Conservation (phyloP, 148 eudicot species). For the Fagopyrum tataricum region DNA sequence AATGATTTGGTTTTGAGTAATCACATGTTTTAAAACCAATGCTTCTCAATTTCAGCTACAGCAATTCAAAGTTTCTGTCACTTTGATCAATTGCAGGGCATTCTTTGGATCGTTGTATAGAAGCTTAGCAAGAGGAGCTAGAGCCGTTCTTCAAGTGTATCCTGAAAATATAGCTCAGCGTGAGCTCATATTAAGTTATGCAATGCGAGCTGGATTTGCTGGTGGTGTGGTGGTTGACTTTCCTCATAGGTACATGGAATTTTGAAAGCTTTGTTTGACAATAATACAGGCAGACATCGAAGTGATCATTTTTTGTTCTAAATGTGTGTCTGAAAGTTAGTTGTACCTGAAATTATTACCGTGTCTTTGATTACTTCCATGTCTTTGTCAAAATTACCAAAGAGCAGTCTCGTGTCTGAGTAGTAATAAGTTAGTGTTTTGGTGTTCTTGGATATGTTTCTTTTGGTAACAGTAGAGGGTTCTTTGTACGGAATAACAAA, state of each 20-base stretch:
- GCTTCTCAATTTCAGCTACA: not conserved
- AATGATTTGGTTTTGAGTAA: not conserved
- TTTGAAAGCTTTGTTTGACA: not conserved
- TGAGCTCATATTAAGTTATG: constrained; percentile 59
- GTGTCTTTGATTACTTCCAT: not conserved
- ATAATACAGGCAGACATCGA: not conserved
- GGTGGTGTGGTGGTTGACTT: constrained; percentile 94
- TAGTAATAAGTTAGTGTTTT: not conserved
- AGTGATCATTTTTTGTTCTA: not conserved
- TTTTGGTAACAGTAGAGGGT: not conserved
- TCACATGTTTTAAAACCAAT: not conserved
- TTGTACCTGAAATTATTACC: not conserved
- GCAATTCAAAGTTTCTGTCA: not conserved
- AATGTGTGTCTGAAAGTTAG: not conserved
- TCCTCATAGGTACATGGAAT: constrained; percentile 68
- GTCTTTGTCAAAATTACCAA: not conserved
- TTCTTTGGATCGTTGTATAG: constrained; percentile 87
- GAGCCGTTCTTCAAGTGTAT: constrained; percentile 82
- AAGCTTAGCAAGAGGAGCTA: constrained; percentile 82
- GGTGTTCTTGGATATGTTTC: not conserved
- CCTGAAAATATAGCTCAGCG: constrained; percentile 90
- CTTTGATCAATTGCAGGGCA: constrained; percentile 44
- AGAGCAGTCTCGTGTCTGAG: not conserved
- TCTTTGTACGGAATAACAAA: not conserved
- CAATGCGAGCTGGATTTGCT: constrained; percentile 96